Percentiles rank a stretch among this genome's conserved stretches.
These are phyloP conservation scores for Mrakia gelida DNA, from an alignment of 768 basidiomycete genomes.

Conservation along the genomic window DNA sequence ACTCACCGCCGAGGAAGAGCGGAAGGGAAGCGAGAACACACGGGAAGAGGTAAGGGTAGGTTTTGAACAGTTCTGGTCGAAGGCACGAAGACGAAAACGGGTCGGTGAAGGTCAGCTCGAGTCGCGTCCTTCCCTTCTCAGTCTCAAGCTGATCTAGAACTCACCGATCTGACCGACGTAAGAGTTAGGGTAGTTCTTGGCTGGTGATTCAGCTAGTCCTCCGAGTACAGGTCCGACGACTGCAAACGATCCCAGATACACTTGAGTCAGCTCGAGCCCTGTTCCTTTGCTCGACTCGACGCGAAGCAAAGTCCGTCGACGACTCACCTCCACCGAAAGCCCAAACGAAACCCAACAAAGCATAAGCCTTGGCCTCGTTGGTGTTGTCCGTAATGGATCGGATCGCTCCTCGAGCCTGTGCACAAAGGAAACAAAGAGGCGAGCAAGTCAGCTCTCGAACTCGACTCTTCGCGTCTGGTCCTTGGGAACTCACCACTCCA, in stretches of 20 bases:
- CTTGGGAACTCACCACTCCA: slow-evolving; percentile 63
- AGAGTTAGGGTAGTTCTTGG: slow-evolving; percentile 73
- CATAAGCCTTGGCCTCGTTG: slow-evolving; percentile 93
- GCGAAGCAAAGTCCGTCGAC: neutral
- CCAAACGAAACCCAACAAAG: slow-evolving; percentile 85
- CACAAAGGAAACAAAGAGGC: neutral
- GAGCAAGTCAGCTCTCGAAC: neutral
- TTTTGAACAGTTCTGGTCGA: slow-evolving; percentile 56
- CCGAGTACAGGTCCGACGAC: slow-evolving; percentile 60
- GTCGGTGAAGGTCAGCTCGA: neutral
- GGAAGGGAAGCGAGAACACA: slow-evolving; percentile 46
- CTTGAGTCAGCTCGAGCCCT: neutral
- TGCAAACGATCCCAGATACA: neutral
- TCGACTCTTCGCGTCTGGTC: neutral
- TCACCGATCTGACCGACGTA: slow-evolving; percentile 56
- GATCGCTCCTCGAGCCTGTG: slow-evolving; percentile 62
- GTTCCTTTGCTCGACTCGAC: too few species aligned
- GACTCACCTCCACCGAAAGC: slow-evolving; percentile 74
- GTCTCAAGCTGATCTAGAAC: neutral
- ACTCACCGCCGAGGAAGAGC: neutral
- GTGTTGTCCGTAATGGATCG: slow-evolving; percentile 80
- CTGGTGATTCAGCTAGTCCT: slow-evolving; percentile 54
- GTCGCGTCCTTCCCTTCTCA: too few species aligned
- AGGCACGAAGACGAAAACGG: neutral
- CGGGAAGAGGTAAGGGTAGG: slow-evolving; percentile 87